Evolutionary conservation across 23 red algal species (phyloP), one percentile per base, ranked within the genome.

Genomic region (Chondrus crispus): DNA sequence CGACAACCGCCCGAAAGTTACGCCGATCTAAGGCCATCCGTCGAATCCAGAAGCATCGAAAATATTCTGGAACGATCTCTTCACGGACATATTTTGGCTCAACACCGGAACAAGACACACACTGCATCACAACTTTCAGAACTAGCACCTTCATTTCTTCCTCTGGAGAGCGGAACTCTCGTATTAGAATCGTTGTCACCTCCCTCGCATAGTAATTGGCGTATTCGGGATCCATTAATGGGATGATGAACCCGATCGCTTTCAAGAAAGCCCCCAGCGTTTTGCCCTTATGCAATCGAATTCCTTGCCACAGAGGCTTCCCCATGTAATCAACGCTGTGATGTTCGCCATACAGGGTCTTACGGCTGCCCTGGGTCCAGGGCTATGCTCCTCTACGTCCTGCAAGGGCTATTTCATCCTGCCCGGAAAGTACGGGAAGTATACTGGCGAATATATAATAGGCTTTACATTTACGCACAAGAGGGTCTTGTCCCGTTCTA

Each of bases 361-460:
- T 79, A 82, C 77, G n/a, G 84, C 95, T 4, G 82, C 87, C 20
- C 40, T 99, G 58, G 97, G 97, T 19, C 92, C 97, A 8, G 93
- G 87, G 10, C 73, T 54, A 62, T 99, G 14, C 46, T 96, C 24
- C 53, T 85, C 26, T 99, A 99, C 54, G 48, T 93, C 5, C 64
- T 96, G 39, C 94, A 96, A 84, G 97, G 97, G 9, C 55, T 99
- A 54, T 99, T 96, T 74, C 97, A 99, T 46, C 97, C 97, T 13
- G 97, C 97, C 22, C 47, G 68, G 46, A 90, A 93, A 18, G 97
- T 99, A 30, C 84, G 94, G 16, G 86, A 89, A 64, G 89, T 91
- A 11, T 99, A 99, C 71, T 99, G 97, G 97, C 62, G 81, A 42
- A 94, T 98, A 79, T 98, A 98, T 66, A 94, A 98, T 38, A 53